Evolutionary conservation across 2,329 filamentous ascomycete genomes (phyloP).

Genomic region (Akanthomyces dipterigenus): DNA sequence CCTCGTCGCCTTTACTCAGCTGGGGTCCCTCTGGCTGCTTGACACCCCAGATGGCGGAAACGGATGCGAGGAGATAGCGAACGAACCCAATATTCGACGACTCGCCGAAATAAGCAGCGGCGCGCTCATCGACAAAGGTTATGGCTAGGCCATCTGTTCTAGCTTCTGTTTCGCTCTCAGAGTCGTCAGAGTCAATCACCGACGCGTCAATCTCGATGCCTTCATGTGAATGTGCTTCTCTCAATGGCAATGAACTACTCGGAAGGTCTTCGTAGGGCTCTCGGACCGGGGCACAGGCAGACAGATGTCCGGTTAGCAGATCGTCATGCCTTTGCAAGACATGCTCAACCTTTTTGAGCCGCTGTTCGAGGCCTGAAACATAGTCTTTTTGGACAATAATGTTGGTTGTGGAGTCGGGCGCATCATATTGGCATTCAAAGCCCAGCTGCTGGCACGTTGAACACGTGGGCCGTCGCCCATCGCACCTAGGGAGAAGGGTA

Average conservation of each 20-base stretch:
- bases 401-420: slow-evolving; percentile 15
- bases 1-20: background rate
- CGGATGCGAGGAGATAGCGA: slow-evolving; percentile 15
- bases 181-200: slow-evolving; percentile 13
- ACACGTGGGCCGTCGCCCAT: slow-evolving; percentile 18
- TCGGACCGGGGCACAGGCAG: background rate
- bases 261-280: background rate
- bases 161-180: slow-evolving; percentile 14
- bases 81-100: slow-evolving; percentile 21
- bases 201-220: slow-evolving; percentile 10
- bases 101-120: slow-evolving; percentile 18
- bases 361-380: slow-evolving; percentile 14
- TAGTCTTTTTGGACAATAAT: slow-evolving; percentile 14
- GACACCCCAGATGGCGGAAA: slow-evolving; percentile 10
- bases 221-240: background rate
- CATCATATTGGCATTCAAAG: slow-evolving; percentile 18
- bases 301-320: slow-evolving; percentile 1
- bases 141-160: slow-evolving; percentile 20
- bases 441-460: slow-evolving; percentile 15
- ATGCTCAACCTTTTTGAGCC: slow-evolving; percentile 16
- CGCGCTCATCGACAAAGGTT: slow-evolving; percentile 17
- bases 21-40: background rate
- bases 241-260: background rate
- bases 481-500: slow-evolving; percentile 14
- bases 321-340: slow-evolving; percentile 15